Percentiles rank a stretch among this genome's conserved stretches.
These are phyloP conservation scores for Leucosporidium scottii DNA, from an alignment of 768 basidiomycete genomes.

Conservation along the genomic window DNA sequence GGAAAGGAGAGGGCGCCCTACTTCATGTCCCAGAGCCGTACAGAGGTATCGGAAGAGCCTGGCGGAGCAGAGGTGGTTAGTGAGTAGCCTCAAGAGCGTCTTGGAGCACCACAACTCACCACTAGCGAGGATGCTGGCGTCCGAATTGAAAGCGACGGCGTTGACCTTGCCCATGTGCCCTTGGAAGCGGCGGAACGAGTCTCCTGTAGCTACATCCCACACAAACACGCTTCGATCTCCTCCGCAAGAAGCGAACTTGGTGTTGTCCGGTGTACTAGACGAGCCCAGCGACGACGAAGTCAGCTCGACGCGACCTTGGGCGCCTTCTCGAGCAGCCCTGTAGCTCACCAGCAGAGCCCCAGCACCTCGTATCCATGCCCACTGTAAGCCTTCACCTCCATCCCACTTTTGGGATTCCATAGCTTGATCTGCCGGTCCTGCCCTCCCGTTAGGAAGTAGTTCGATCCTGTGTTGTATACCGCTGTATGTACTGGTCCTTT, in stretches of 20 bases:
- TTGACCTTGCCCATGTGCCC: slow-evolving; percentile 90
- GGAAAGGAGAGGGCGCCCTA: slow-evolving; percentile 41
- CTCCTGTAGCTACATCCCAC: slow-evolving; percentile 89
- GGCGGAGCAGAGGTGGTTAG: background rate
- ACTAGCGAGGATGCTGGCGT: slow-evolving; percentile 77
- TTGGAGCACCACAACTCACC: slow-evolving; percentile 49
- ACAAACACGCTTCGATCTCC: slow-evolving; percentile 88
- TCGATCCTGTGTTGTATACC: slow-evolving; percentile 80
- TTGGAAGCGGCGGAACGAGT: slow-evolving; percentile 69
- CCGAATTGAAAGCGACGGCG: slow-evolving; percentile 79
- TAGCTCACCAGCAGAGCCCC: slow-evolving; percentile 67
- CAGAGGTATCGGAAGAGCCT: slow-evolving; percentile 90
- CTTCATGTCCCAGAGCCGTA: slow-evolving; percentile 88
- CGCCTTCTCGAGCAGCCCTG: background rate
- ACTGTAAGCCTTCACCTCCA: slow-evolving; percentile 82
- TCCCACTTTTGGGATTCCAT: slow-evolving; percentile 79
- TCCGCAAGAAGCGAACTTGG: slow-evolving; percentile 84
- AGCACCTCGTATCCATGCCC: slow-evolving; percentile 96
- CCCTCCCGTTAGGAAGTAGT: slow-evolving; percentile 87
- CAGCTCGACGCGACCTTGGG: background rate
- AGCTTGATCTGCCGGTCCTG: slow-evolving; percentile 81
- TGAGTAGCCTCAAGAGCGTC: background rate
- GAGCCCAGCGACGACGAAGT: background rate
- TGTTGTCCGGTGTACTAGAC: slow-evolving; percentile 79
- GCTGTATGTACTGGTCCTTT: slow-evolving; percentile 77